Evolutionary conservation across 805 yeast genomes (phyloP).

Genomic region (Wickerhamiella kurtzmanii): DNA sequence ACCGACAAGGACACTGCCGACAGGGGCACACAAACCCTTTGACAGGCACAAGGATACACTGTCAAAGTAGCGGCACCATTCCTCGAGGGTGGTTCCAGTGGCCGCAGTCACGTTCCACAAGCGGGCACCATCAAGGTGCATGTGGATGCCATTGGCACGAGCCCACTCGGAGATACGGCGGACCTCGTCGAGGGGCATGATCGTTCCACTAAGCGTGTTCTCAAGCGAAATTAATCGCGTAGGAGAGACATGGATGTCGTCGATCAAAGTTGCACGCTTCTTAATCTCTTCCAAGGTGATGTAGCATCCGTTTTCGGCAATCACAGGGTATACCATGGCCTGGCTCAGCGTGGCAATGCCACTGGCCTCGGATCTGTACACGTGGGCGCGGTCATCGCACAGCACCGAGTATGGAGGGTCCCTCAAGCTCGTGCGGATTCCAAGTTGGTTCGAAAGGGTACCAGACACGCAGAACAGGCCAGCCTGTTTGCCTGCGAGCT

Average conservation of each 20-base stretch:
- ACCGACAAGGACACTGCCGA: slow-evolving; percentile 81
- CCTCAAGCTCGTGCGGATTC: slow-evolving; percentile 53
- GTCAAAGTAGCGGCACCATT: slow-evolving; percentile 68
- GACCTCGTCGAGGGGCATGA: slow-evolving; percentile 71
- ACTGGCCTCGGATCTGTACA: slow-evolving; percentile 76
- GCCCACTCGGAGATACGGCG: slow-evolving; percentile 59
- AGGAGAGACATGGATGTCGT: slow-evolving; percentile 80
- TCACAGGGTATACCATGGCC: slow-evolving; percentile 80
- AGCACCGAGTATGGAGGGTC: slow-evolving; percentile 81
- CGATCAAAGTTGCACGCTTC: slow-evolving; percentile 54
- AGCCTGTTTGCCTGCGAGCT: slow-evolving; percentile 63
- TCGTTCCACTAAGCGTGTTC: slow-evolving; percentile 74
- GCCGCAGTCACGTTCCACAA: slow-evolving; percentile 80
- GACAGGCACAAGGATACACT: slow-evolving; percentile 83
- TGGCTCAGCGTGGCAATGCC: slow-evolving; percentile 82
- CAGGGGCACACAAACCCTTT: slow-evolving; percentile 85
- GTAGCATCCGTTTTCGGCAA: slow-evolving; percentile 47
- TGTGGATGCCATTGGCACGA: slow-evolving; percentile 37
- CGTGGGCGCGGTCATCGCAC: slow-evolving; percentile 79
- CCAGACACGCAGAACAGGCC: slow-evolving; percentile 81
- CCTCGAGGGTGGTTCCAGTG: slow-evolving; percentile 49
- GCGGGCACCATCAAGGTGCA: slow-evolving; percentile 94
- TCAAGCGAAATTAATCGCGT: slow-evolving; percentile 75
- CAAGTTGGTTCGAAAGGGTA: slow-evolving; percentile 82
- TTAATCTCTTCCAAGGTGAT: slow-evolving; percentile 69